Base-by-base conservation (phyloP, 73 alveolate species). In the Stentor roeselii region DNA sequence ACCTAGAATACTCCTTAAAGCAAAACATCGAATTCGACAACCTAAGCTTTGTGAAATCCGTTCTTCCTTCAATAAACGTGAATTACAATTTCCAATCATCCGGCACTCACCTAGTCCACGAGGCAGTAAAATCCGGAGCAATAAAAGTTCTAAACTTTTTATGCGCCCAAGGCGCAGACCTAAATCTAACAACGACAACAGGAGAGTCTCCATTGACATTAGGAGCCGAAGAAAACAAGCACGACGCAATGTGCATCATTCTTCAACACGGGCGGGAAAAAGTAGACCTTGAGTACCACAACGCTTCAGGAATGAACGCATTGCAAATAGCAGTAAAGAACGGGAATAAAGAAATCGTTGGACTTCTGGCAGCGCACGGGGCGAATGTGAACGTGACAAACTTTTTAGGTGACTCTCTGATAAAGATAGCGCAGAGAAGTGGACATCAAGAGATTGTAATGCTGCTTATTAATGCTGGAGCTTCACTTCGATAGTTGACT, bases 371-470 rank as follows among this genome's bases (percentile, higher is more conserved):
- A 21, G 80, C n/a, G 1, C 80, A 67, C 34, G 80, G 80, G 37
- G 80, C 80, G 37, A 32, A 67, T 67, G 37, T 67, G 0, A 67
- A 21, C n/a, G 37, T 34, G 21, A 67, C 80, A 27, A 67, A 21
- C 34, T 36, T 67, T 21, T 32, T 67, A 21, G 80, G 80, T 1
- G 80, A 67, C 34, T 67, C 80, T n/a, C 34, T 67, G 2, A 21
- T 67, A 27, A 67, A 32, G 80, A 67, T 67, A 40, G 80, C 80
- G 11, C 80, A 67, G 34, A 21, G 80, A 21, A 32, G 27, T 67
- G 80, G 80, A 32, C 80, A 67, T 67, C 80, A 67, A 67, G 80
- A 67, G 80, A 67, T 67, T 21, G 80, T 67, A 27, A 27, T 67
- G 80, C 2, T 67, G 80, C 41, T 67, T 1, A 40, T 32, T 1